Evolutionary conservation across 2,329 filamentous ascomycete genomes (phyloP), one percentile per base, ranked within the genome.

Genomic region (Ramularia endophylla): DNA sequence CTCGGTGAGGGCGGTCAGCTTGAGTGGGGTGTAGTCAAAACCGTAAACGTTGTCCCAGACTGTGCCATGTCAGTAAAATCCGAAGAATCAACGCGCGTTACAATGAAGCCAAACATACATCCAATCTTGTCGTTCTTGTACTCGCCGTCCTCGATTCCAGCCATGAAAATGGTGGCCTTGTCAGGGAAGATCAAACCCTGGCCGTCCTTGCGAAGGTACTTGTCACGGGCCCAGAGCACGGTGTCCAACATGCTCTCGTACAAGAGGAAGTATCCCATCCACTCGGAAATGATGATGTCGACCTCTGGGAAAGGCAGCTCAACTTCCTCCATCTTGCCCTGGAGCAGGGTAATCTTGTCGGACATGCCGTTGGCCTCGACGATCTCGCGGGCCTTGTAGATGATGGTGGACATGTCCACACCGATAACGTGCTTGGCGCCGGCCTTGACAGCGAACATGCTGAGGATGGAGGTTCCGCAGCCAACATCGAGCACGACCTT

Each of bases 61-160:
- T 97, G 55, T 36, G 32, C 52, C 18, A 6, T 38, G 38, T 54
- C 28, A 48, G 53, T 36, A 42, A 47, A 64, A n/a, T n/a, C n/a
- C n/a, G 53, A 1, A 9, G 7, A 11, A 18, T 13, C 12, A 49
- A 27, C n/a, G 3, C 13, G 38, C 20, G 19, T n/a, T n/a, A n/a
- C n/a, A n/a, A n/a, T n/a, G n/a, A n/a, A n/a, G n/a, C n/a, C n/a
- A n/a, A 38, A 70, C 87, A 73, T 68, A 97, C 90, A 98, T 68
- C 89, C 90, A 61, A 98, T 98, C 78, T 98, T 98, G 74, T 98
- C 92, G 51, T 97, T 90, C 77, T 97, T 97, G 79, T 98, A 98
- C 50, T 98, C 92, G 53, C 92, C 92, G 62, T 98, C 92, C 72
- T 98, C 92, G 50, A 98, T 98, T 61, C 85, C 92, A 45, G 88